Evolutionary conservation across 139 green algal species (phyloP).

Genomic region (Micractinium sp.): DNA sequence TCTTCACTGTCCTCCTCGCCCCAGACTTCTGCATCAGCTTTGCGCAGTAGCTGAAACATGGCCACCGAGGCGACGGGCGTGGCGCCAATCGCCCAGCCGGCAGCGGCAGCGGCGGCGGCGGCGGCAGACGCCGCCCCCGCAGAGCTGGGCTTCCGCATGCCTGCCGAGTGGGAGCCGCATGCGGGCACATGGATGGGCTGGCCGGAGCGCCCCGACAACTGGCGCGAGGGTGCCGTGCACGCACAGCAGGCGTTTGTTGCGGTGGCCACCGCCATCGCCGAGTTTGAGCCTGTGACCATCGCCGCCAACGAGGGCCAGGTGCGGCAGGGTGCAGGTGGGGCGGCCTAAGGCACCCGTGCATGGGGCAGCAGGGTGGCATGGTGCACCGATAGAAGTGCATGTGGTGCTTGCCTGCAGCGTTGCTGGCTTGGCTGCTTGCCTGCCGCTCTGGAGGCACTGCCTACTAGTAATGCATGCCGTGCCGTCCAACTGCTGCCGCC

Average conservation of each 20-base stretch:
- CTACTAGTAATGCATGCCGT: not conserved
- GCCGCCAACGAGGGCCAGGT: slow-evolving; percentile 34
- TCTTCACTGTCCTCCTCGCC: no score
- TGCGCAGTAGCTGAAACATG: no score
- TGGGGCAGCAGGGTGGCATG: not conserved
- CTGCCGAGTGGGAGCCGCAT: slow-evolving; percentile 55
- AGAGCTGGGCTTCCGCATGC: slow-evolving; percentile 43
- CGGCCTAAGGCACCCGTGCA: no score
- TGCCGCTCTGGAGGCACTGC: no score
- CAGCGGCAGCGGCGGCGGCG: not conserved
- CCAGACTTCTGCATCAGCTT: no score
- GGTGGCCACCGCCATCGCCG: slow-evolving; percentile 54
- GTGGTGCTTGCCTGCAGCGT: no score
- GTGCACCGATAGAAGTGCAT: not conserved
- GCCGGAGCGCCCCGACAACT: slow-evolving; percentile 61
- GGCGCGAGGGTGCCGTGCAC: slow-evolving; percentile 41
- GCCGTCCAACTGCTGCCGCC: not conserved
- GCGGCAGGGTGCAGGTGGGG: not conserved
- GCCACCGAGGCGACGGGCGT: not conserved
- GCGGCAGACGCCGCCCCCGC: not conserved
- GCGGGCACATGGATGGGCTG: slow-evolving; percentile 51
- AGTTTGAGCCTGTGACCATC: slow-evolving; percentile 64
- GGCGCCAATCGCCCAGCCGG: slow-evolving; percentile 25
- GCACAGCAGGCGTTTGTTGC: slow-evolving; percentile 58
- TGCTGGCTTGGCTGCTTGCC: not conserved